These are phyloP conservation scores for Aspergillus melleus DNA, from an alignment of 2,329 filamentous ascomycete genomes.

Conservation along the genomic window DNA sequence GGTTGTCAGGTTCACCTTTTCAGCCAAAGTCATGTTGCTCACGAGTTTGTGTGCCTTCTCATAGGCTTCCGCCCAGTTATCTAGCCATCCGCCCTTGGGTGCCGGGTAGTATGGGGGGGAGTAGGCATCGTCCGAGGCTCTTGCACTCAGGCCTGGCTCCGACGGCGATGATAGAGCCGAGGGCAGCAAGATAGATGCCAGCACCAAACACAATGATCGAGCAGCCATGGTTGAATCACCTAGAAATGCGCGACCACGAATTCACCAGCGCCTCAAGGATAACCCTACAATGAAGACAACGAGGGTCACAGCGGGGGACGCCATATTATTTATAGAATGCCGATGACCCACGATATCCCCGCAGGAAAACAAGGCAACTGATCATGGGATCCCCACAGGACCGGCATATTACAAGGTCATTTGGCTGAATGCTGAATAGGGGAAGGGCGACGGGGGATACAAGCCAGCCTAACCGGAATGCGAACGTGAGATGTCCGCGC, in stretches of 20 bases:
- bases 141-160: slow-evolving; percentile 13
- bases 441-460: not conserved
- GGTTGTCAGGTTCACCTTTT: slow-evolving; percentile 75
- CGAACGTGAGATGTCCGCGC: not conserved
- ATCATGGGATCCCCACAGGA: slow-evolving; percentile 3
- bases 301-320: not conserved
- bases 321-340: not conserved
- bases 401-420: not conserved
- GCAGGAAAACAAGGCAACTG: not conserved
- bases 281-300: not conserved
- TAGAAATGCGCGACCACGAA: not conserved
- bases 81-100: slow-evolving; percentile 69
- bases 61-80: slow-evolving; percentile 70
- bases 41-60: slow-evolving; percentile 68
- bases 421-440: not conserved
- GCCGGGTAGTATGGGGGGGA: slow-evolving; percentile 69
- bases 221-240: slow-evolving; percentile 10
- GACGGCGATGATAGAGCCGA: slow-evolving; percentile 8
- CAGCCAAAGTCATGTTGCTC: slow-evolving; percentile 73
- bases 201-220: not conserved
- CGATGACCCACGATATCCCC: not conserved
- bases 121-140: slow-evolving; percentile 24
- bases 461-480: not conserved
- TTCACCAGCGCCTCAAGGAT: not conserved
- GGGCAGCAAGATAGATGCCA: slow-evolving; percentile 6